Evolutionary conservation across 1,284 basidiomycete species (phyloP), one percentile per base, ranked within the genome.

Genomic region (Macrocystidia cucumis): DNA sequence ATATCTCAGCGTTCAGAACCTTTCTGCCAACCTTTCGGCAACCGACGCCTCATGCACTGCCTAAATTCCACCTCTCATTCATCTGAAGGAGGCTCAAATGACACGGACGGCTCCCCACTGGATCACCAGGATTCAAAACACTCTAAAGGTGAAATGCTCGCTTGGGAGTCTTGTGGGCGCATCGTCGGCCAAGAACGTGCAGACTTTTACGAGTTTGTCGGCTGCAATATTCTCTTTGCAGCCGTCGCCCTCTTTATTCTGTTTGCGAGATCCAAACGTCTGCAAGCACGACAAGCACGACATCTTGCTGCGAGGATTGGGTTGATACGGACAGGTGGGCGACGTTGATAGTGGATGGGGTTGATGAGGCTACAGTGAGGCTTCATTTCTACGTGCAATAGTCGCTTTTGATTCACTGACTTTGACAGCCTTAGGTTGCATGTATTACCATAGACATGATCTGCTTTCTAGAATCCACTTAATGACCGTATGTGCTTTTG

Each of bases 11-110:
- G 87, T 16, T 63, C 78, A 46, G 75, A 91, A 62, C 89, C 90
- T 1, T 93, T 86, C 58, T 95, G 90, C 58, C 76, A 87, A 51
- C 90, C 91, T 4, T 93, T 91, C 51, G 90, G 91, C 28, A 92
- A 91, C 57, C 75, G 91, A 22, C 75, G 85, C 12, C 69, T 91
- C 22, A 70, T 92, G 61, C 89, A 91, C 54, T 93, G 91, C 44
- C 55, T 73, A 12, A 74, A 74, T 39, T 45, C 51, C 25, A 59
- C 60, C 32, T 47, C 57, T 18, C 21, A 39, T 21, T 34, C 41
- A 6, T 43, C 32, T n/a, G n/a, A n/a, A n/a, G n/a, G n/a, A n/a
- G n/a, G n/a, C n/a, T n/a, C n/a, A n/a, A n/a, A n/a, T n/a, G n/a
- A n/a, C n/a, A n/a, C n/a, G n/a, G n/a, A n/a, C n/a, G n/a, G n/a